Base-by-base conservation (phyloP, 2,329 filamentous ascomycete species). In the Colletotrichum somersetense region DNA sequence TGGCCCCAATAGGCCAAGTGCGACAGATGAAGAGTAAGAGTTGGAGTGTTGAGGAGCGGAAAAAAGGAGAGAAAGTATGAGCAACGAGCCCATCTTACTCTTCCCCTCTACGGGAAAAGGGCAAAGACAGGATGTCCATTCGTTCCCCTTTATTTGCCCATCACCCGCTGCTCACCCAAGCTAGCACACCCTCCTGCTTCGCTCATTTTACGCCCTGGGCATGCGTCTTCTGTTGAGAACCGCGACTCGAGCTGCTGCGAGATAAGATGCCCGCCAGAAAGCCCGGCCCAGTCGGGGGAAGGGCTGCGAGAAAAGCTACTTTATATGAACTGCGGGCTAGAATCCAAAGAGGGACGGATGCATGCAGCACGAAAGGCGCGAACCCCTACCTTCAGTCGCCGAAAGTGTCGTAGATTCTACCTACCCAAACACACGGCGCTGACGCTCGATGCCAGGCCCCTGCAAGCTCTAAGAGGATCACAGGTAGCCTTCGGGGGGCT, bases 121-220 rank as follows among this genome's bases (percentile, higher is more conserved):
- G 59, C 66, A 59, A 56, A 56, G 55, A 65, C n/a, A 64, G 46
- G 55, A 67, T 35, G 40, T 30, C 59, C 46, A 14, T 68, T 56
- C 38, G 20, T 16, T 42, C 40, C 66, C 63, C 59, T 71, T 71
- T 71, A 68, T 71, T 68, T 71, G 26, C 35, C 58, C 65, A 7
- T 33, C 20, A 23, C n/a, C 55, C 16, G 23, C 30, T 57, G 66
- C 55, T 72, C 61, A 50, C 66, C 66, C 66, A 65, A 64, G 20
- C 44, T 30, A 40, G 61, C 61, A 55, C 66, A 56, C 59, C 52
- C 50, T 50, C 52, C 63, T 42, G 8, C 65, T 55, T 48, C 16
- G 56, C 57, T 62, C 30, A 67, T 64, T 53, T 53, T 12, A 18
- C 26, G 38, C 30, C 20, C 7, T 48, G 50, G 20, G n/a, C 62